Evolutionary conservation across 805 yeast genomes (phyloP).

Genomic region (Ascoidea rubescens): DNA sequence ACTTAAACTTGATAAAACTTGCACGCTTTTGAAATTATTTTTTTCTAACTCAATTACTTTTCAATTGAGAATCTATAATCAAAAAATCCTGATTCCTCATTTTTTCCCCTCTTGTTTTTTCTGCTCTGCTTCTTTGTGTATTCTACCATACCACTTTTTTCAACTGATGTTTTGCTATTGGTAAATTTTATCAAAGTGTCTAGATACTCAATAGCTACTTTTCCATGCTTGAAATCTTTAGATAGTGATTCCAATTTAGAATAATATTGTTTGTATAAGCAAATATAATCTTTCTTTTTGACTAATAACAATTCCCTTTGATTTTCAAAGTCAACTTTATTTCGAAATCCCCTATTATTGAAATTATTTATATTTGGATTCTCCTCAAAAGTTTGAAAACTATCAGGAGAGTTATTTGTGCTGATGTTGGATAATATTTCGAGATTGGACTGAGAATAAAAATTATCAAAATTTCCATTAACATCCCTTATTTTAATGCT

Average conservation of each 20-base stretch:
- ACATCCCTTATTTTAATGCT: no score
- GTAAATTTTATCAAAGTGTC: background rate
- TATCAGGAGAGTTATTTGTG: background rate
- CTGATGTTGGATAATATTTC: background rate
- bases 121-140: background rate
- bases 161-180: background rate
- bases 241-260: background rate
- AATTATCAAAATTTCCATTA: background rate
- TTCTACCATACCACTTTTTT: no score
- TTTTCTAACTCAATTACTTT: no score
- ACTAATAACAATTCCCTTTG: background rate
- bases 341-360: no score
- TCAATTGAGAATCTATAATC: background rate
- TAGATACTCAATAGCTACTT: background rate
- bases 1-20: no score
- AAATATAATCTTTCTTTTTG: no score
- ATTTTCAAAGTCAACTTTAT: background rate
- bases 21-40: no score
- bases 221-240: background rate
- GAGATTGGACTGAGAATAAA: background rate
- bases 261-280: no score
- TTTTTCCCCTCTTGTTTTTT: background rate
- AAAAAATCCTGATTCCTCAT: background rate
- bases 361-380: no score
- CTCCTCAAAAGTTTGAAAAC: background rate